A percentile compares a stretch with the other conserved stretches of the same genome.
Evolutionary conservation across 2,329 filamentous ascomycete genomes (phyloP).

Genomic region (Phialophora chinensis): DNA sequence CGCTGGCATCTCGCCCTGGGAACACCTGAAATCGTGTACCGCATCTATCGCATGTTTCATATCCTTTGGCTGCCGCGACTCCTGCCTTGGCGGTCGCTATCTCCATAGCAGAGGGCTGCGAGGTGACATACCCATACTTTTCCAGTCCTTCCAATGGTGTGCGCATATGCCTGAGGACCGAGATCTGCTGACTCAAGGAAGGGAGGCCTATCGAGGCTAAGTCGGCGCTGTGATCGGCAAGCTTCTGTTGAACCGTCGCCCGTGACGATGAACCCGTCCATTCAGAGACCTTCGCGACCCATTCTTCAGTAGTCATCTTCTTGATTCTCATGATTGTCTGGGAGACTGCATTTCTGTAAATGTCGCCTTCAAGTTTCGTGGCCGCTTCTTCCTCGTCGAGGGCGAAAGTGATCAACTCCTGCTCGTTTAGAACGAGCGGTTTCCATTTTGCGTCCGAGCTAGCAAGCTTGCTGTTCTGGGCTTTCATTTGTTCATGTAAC

Average conservation of each 20-base stretch:
- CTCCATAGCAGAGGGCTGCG: slow-evolving; percentile 68
- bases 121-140: slow-evolving; percentile 75
- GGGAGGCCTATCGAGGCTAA: slow-evolving; percentile 57
- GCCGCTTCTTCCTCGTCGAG: slow-evolving; percentile 75
- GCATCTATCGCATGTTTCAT: slow-evolving; percentile 90
- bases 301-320: slow-evolving; percentile 74
- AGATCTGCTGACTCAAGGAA: slow-evolving; percentile 69
- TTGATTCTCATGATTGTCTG: slow-evolving; percentile 77
- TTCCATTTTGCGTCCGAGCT: slow-evolving; percentile 43
- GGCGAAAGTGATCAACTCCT: slow-evolving; percentile 55
- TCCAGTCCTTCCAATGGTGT: slow-evolving; percentile 70
- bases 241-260: slow-evolving; percentile 23
- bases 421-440: slow-evolving; percentile 47
- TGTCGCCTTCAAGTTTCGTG: slow-evolving; percentile 57
- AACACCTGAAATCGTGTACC: slow-evolving; percentile 87
- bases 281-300: slow-evolving; percentile 67
- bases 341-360: slow-evolving; percentile 86
- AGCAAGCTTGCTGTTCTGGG: slow-evolving; percentile 49
- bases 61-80: slow-evolving; percentile 71
- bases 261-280: slow-evolving; percentile 21
- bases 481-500: slow-evolving; percentile 51
- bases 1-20: slow-evolving; percentile 77
- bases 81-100: slow-evolving; percentile 70
- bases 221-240: slow-evolving; percentile 5
- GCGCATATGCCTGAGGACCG: slow-evolving; percentile 66